Evolutionary conservation across 2,329 filamentous ascomycete genomes (phyloP).

Genomic region (Colletotrichum kahawae): DNA sequence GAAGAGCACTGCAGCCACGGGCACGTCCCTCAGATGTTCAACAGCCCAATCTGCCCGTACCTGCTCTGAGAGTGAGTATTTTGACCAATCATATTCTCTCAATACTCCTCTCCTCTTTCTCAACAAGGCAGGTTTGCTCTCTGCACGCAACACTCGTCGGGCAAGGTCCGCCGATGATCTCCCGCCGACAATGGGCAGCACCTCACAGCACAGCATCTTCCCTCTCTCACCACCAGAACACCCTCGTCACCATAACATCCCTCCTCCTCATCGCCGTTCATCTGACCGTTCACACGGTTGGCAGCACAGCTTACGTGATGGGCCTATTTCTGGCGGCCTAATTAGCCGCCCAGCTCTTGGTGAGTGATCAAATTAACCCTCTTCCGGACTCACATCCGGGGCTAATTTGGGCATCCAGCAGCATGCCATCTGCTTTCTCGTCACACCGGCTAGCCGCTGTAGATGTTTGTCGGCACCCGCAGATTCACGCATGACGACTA

Average conservation of each 20-base stretch:
- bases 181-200: not conserved
- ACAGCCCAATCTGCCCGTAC: not conserved
- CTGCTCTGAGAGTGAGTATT: not conserved
- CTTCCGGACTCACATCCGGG: slow-evolving; percentile 14
- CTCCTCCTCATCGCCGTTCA: not conserved
- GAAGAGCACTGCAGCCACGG: slow-evolving; percentile 6
- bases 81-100: not conserved
- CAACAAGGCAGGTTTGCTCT: not conserved
- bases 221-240: not conserved
- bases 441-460: slow-evolving; percentile 2
- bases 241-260: not conserved
- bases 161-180: slow-evolving; percentile 20
- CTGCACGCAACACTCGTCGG: not conserved
- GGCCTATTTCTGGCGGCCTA: slow-evolving; percentile 15
- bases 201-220: not conserved
- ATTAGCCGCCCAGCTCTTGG: slow-evolving; percentile 20
- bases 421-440: slow-evolving; percentile 1
- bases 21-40: slow-evolving; percentile 14
- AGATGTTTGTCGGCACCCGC: slow-evolving; percentile 24
- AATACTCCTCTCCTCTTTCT: not conserved
- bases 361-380: slow-evolving; percentile 23
- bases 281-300: not conserved
- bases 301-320: not conserved
- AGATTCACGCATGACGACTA: slow-evolving; percentile 11
- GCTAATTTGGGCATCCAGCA: slow-evolving; percentile 29